Evolutionary conservation across 192 early-diverging fungal genomes (phyloP), one percentile per base, ranked within the genome.

Genomic region (Backusella australiensis): DNA sequence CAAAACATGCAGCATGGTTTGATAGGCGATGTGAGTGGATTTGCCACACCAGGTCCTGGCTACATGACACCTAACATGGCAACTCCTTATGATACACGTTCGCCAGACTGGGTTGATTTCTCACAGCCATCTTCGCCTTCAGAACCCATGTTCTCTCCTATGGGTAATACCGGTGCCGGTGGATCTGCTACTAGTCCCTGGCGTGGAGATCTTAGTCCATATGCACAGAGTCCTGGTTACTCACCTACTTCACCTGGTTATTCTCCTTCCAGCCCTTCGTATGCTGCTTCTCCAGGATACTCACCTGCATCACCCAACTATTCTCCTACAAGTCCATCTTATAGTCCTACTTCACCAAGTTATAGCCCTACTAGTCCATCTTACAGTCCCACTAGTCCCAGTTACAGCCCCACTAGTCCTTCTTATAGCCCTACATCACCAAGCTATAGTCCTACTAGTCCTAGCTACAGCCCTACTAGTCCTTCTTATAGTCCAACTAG

Each of bases 61-160:
- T 69, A 85, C 80, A 77, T 92, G 78, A 85, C 86, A 29, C 86
- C 85, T 67, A 91, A 89, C 71, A 79, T 80, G 81, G 86, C 92
- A 83, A 89, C 91, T 17, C 97, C 97, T 6, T 97, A 94, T 80
- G 86, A 93, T 75, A 88, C 88, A 72, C 88, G 87, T 67, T 92
- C 89, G 38, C 91, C 90, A 6, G 76, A 83, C 23, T 87, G 83
- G 73, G 89, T 89, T 68, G 89, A 91, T 77, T 78, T 83, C 72
- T 84, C 86, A 59, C 86, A 88, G 14, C 92, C 90, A n/a, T 84
- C 88, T 6, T 91, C 90, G 23, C 92, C 93, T 29, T 89, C 90
- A 71, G 90, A 92, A 77, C 92, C 93, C 36, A 91, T 90, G 84
- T 96, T 96, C 84, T 96, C 94, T 59, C 94, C 95, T 4, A 89